A percentile compares a stretch with the other conserved stretches of the same genome.
Evolutionary conservation across 1,139 yeast genomes (phyloP).

Genomic region (Casaregolazyma suthepensis): DNA sequence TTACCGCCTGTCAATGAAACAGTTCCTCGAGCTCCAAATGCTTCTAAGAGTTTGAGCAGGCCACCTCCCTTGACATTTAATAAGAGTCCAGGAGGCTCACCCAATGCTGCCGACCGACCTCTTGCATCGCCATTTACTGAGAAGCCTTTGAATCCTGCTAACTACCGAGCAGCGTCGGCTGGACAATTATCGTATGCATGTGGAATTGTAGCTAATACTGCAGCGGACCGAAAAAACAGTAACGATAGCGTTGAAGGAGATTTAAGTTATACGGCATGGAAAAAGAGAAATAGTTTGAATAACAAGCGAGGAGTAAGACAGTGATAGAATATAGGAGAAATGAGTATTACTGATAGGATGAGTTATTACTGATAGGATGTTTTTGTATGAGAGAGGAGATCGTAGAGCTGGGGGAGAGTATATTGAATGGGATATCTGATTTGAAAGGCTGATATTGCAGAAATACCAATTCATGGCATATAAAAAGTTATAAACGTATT

Average conservation of each 20-base stretch:
- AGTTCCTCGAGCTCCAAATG: background rate
- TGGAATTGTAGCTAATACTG: background rate
- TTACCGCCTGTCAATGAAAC: background rate
- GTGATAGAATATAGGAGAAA: background rate
- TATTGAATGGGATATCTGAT: no score
- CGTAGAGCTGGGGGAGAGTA: no score
- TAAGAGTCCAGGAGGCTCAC: background rate
- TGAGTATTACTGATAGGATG: background rate
- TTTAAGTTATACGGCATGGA: conserved; percentile 28
- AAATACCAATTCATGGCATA: no score
- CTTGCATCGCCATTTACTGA: conserved; percentile 29
- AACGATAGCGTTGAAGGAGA: conserved; percentile 2
- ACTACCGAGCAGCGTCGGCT: conserved; percentile 9
- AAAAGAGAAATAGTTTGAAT: conserved; percentile 33
- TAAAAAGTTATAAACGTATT: no score
- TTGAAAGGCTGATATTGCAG: no score
- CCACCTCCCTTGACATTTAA: background rate
- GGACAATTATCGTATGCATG: conserved; percentile 10
- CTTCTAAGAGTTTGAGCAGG: background rate
- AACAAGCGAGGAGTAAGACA: conserved; percentile 30
- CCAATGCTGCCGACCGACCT: conserved; percentile 13
- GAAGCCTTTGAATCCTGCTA: conserved; percentile 9
- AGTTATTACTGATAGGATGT: background rate
- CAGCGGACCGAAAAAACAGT: background rate
- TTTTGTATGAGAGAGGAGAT: background rate